phyloP scores from a whole-genome alignment of 164 flowering plant species.

The Protea cynaroides region DNA sequence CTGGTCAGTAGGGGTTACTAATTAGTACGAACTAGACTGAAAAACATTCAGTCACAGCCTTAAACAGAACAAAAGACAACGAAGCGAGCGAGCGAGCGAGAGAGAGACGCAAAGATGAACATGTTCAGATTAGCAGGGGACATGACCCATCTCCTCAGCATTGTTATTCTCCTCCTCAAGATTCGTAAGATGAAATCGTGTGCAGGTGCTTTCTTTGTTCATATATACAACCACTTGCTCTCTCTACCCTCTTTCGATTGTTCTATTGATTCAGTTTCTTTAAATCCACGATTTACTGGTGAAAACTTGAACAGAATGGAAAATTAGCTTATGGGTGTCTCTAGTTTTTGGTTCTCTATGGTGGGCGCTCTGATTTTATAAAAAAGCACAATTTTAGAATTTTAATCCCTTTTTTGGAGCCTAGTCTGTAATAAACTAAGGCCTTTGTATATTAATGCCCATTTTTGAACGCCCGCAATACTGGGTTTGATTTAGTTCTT shows the following conservation, averaged over 20 bases:
- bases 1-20: no score
- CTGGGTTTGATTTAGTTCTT: no score
- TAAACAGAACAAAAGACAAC: neutral
- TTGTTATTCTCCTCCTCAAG: slow-evolving; percentile 42
- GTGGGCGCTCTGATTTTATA: neutral
- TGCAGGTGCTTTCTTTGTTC: slow-evolving; percentile 23
- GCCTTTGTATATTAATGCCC: no score
- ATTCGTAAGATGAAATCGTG: slow-evolving; percentile 49
- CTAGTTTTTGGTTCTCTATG: neutral
- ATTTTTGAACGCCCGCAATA: no score
- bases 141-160: slow-evolving; percentile 51
- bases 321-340: neutral
- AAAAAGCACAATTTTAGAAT: neutral
- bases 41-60: no score
- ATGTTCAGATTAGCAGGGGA: slow-evolving; percentile 49
- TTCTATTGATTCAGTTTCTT: neutral
- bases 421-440: no score
- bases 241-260: neutral
- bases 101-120: slow-evolving; percentile 25
- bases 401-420: no score
- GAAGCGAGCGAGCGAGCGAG: neutral
- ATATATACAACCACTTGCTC: neutral
- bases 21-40: no score
- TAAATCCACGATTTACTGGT: neutral
- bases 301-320: neutral